phyloP scores from a whole-genome alignment of 345 rosid species.

The Sisymbrium altissimum region DNA sequence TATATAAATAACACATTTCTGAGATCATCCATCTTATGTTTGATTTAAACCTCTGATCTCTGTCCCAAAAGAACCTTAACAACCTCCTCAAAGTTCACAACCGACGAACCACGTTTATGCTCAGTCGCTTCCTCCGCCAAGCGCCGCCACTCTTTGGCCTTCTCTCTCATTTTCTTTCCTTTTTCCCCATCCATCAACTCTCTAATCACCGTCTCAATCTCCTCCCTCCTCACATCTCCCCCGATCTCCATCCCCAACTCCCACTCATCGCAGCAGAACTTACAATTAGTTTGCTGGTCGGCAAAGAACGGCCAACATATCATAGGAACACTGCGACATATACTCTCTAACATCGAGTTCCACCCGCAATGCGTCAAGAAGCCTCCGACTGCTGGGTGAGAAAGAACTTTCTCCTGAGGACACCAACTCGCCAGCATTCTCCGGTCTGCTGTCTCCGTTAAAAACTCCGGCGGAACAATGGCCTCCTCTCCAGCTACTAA shows the following conservation, averaged over 20 bases:
- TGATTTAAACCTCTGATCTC: background rate
- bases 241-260: conserved; percentile 63
- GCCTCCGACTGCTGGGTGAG: conserved; percentile 51
- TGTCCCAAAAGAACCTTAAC: conserved; percentile 24
- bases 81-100: conserved; percentile 32
- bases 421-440: conserved; percentile 51
- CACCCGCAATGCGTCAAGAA: conserved; percentile 63
- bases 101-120: conserved; percentile 37
- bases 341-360: conserved; percentile 62
- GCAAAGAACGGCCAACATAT: conserved; percentile 68
- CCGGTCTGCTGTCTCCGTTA: conserved; percentile 35
- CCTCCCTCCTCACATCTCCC: conserved; percentile 48
- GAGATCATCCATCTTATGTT: background rate
- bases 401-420: conserved; percentile 51
- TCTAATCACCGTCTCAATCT: conserved; percentile 45
- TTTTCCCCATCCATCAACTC: conserved; percentile 52
- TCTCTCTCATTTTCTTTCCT: conserved; percentile 51
- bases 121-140: conserved; percentile 30
- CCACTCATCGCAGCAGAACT: conserved; percentile 47
- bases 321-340: conserved; percentile 48
- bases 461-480: conserved; percentile 40
- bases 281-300: conserved; percentile 56
- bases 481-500: conserved; percentile 46
- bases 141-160: conserved; percentile 44
- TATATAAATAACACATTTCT: background rate